Percentiles rank a stretch among this genome's conserved stretches.
Conservation (phyloP, 163 green algal genomes). For the Trebouxia gelatinosa region DNA sequence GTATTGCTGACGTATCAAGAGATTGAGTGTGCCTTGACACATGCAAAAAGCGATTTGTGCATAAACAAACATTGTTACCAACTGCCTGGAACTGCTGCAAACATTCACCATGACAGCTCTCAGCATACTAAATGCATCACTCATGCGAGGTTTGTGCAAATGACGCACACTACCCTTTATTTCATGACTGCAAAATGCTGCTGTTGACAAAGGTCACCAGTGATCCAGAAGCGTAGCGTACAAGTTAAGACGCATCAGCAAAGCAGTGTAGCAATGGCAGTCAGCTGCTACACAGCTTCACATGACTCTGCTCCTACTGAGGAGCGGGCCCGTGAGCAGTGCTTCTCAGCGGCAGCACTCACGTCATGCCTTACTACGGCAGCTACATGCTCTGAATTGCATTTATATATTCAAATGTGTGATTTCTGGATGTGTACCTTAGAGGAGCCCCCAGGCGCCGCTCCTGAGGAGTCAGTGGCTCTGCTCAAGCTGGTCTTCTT, state of each 20-base stretch:
- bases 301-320: background rate
- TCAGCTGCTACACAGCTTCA: too few species aligned
- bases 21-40: background rate
- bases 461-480: conserved; percentile 30
- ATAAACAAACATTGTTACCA: background rate
- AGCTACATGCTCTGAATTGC: too few species aligned
- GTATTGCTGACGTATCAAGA: too few species aligned
- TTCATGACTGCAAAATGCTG: too few species aligned
- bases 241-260: background rate
- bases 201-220: too few species aligned
- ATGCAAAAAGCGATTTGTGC: background rate
- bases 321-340: too few species aligned
- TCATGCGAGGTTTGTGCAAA: background rate
- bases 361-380: too few species aligned
- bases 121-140: background rate
- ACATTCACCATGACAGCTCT: background rate
- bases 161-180: too few species aligned
- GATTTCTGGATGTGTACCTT: too few species aligned
- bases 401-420: too few species aligned
- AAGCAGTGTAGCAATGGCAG: background rate
- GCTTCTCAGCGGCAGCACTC: background rate
- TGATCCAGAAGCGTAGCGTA: too few species aligned
- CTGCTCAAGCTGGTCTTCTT: conserved; percentile 9
- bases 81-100: background rate
- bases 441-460: background rate